phyloP scores from a whole-genome alignment of 805 yeast genomes.

The Isabelozyma heimii region DNA sequence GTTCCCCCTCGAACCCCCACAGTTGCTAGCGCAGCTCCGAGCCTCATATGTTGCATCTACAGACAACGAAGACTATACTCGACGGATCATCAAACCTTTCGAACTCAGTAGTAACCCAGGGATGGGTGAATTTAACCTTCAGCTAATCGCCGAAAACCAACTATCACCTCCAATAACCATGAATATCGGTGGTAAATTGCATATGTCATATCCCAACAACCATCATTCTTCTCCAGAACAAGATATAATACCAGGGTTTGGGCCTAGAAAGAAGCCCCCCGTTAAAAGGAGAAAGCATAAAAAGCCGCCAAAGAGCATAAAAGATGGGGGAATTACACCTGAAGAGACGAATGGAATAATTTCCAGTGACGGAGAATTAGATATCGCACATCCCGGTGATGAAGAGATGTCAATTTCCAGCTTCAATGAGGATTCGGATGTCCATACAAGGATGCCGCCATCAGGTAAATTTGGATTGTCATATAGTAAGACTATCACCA shows the following conservation, averaged over 20 bases:
- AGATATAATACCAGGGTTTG: background rate
- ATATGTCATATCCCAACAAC: conserved; percentile 8
- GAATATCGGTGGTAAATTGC: conserved; percentile 19
- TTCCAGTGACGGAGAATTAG: background rate
- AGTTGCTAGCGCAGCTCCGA: conserved; percentile 27
- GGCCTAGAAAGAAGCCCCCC: background rate
- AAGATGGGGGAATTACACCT: background rate
- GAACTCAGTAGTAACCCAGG: background rate
- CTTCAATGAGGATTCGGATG: background rate
- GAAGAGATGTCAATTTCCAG: background rate
- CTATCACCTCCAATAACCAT: conserved; percentile 34
- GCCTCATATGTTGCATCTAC: conserved; percentile 21
- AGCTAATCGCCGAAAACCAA: conserved; percentile 6
- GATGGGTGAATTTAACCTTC: background rate
- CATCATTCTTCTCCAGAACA: background rate
- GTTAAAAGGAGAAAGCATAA: background rate
- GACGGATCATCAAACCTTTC: conserved; percentile 17
- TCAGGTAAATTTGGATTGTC: conserved; percentile 1
- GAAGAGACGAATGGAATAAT: too few species aligned
- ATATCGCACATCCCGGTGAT: background rate
- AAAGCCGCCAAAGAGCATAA: conserved; percentile 1
- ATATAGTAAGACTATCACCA: conserved; percentile 10
- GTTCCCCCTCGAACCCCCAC: conserved; percentile 31
- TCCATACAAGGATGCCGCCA: background rate
- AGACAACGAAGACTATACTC: conserved; percentile 20